phyloP scores from a whole-genome alignment of 345 rosid genomes.

The Syzygium jambos region DNA sequence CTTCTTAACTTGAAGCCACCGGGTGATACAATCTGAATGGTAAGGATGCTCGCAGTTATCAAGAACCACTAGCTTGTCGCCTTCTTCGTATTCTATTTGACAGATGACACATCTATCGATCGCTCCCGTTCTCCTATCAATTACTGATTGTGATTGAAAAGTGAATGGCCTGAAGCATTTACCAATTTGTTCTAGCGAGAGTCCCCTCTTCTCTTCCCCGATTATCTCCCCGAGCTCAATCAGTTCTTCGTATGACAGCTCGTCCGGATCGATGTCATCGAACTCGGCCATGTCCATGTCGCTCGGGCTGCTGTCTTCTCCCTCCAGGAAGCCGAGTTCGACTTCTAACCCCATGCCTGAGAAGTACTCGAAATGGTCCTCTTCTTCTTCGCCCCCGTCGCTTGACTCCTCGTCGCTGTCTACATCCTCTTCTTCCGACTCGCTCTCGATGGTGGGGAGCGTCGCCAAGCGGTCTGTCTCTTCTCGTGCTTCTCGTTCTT shows the following conservation, averaged over 20 bases:
- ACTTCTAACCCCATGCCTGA: slow-evolving; percentile 25
- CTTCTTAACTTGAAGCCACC: slow-evolving; percentile 65
- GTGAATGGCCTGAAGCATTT: slow-evolving; percentile 18
- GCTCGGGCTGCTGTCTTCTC: slow-evolving; percentile 25
- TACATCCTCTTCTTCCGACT: slow-evolving; percentile 10
- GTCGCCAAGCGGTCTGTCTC: not conserved
- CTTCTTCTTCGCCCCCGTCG: slow-evolving; percentile 1
- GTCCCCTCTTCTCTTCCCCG: slow-evolving; percentile 54
- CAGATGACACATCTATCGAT: slow-evolving; percentile 69
- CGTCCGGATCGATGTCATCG: slow-evolving; percentile 66
- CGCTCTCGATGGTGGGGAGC: slow-evolving; percentile 29
- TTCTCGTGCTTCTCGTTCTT: not conserved
- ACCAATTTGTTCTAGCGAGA: slow-evolving; percentile 29
- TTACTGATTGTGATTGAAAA: not conserved
- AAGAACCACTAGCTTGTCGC: slow-evolving; percentile 40
- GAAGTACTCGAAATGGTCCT: slow-evolving; percentile 32
- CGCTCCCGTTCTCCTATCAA: slow-evolving; percentile 3
- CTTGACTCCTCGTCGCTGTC: slow-evolving; percentile 7
- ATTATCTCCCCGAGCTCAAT: slow-evolving; percentile 60
- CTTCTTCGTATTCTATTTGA: slow-evolving; percentile 64
- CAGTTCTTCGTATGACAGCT: slow-evolving; percentile 62
- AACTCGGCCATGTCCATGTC: slow-evolving; percentile 28
- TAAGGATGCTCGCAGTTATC: slow-evolving; percentile 48
- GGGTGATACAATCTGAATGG: slow-evolving; percentile 53
- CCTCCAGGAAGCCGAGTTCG: slow-evolving; percentile 35